These are phyloP conservation scores for Albizia julibrissin DNA, from an alignment of 306 rosid genomes.

Conservation along the genomic window DNA sequence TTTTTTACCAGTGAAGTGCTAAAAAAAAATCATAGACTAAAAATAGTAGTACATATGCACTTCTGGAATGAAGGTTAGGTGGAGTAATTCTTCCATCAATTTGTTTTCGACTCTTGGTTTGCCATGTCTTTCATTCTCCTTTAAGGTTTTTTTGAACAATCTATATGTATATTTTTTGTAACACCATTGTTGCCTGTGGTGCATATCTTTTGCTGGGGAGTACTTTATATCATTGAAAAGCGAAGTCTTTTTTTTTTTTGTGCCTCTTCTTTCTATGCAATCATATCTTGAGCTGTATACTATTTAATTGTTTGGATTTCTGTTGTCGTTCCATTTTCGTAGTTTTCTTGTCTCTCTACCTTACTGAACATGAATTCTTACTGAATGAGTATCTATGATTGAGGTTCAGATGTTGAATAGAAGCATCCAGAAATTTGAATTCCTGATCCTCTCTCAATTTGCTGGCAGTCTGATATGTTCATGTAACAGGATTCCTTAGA, in stretches of 20 bases:
- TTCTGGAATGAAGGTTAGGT: neutral
- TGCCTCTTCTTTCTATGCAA: neutral
- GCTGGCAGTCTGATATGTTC: slow-evolving; percentile 37
- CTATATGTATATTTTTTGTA: neutral
- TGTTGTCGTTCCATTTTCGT: neutral
- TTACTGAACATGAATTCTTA: slow-evolving; percentile 17
- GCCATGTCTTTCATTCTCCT: slow-evolving; percentile 4
- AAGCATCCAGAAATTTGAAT: slow-evolving; percentile 26
- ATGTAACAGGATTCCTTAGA: slow-evolving; percentile 73
- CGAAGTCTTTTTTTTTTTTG: neutral
- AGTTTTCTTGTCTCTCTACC: neutral
- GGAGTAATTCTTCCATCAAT: neutral
- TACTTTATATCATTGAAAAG: slow-evolving; percentile 3
- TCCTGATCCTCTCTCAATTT: slow-evolving; percentile 24
- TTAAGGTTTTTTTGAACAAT: neutral
- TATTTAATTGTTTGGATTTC: neutral
- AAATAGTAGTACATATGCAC: neutral
- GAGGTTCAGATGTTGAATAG: slow-evolving; percentile 19
- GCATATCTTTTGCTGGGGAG: neutral
- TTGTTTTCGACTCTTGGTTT: neutral
- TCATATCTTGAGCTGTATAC: slow-evolving; percentile 9
- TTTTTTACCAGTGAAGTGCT: neutral
- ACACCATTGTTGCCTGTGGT: neutral
- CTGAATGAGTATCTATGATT: neutral
- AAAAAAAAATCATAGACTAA: neutral